Conservation (phyloP, 768 basidiomycete genomes). For the Leccinum imitatum region DNA sequence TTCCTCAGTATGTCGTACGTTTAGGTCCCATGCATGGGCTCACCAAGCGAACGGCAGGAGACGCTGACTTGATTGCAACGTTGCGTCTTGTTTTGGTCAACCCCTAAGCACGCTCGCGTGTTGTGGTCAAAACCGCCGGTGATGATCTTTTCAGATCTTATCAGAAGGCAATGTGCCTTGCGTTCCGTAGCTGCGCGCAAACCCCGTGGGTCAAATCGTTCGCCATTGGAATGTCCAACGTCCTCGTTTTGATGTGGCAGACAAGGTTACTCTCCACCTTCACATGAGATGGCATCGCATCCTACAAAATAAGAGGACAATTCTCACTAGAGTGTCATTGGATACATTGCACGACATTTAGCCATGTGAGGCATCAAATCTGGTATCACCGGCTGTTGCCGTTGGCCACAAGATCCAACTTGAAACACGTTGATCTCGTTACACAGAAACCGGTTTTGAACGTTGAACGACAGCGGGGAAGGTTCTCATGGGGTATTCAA, state of each 20-base stretch:
- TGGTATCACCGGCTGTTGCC: conserved; percentile 2
- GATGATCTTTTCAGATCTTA: conserved; percentile 18
- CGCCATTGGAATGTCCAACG: conserved; percentile 8
- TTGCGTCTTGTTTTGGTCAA: conserved; percentile 4
- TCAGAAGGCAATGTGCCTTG: conserved; percentile 19
- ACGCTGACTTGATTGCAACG: conserved; percentile 1
- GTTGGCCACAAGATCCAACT: conserved; percentile 1
- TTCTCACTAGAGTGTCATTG: conserved; percentile 3
- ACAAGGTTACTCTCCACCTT: conserved; percentile 2
- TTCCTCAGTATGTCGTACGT: conserved; percentile 7
- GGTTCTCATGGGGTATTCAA: conserved; percentile 12
- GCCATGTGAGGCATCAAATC: background rate
- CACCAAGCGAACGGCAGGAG: conserved; percentile 5
- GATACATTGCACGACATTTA: conserved; percentile 6
- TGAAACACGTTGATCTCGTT: conserved; percentile 15
- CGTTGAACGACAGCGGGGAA: conserved; percentile 9
- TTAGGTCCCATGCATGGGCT: conserved; percentile 8
- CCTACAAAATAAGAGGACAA: background rate
- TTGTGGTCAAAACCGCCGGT: conserved; percentile 11
- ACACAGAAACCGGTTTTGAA: conserved; percentile 5
- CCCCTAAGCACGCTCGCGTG: conserved; percentile 10
- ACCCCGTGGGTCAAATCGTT: conserved; percentile 14
- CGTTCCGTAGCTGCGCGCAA: conserved; percentile 11
- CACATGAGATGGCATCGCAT: conserved; percentile 6
- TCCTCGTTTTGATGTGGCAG: conserved; percentile 26